Evolutionary conservation across 192 early-diverging fungal species (phyloP).

Genomic region (Diversispora eburnea): DNA sequence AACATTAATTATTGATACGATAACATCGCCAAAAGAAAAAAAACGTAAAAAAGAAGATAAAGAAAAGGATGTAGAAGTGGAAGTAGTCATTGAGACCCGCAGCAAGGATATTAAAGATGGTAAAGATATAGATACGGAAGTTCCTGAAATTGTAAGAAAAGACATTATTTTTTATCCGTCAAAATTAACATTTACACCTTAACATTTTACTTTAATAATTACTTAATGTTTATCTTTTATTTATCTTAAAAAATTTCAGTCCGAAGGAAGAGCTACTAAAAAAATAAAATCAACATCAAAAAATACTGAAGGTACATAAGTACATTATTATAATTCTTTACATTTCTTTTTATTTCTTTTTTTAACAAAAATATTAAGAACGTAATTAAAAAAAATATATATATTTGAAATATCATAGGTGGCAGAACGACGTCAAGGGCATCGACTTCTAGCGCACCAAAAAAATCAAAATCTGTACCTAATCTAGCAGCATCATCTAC

Average conservation of each 20-base stretch:
- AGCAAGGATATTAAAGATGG: not conserved
- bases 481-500: not conserved
- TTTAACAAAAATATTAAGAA: too few species aligned
- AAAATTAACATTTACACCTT: not conserved
- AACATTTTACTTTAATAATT: not conserved
- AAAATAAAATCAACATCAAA: not conserved
- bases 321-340: too few species aligned
- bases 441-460: not conserved
- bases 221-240: too few species aligned
- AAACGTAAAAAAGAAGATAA: constrained; percentile 12
- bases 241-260: too few species aligned
- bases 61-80: constrained; percentile 2
- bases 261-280: not conserved
- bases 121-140: not conserved
- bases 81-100: not conserved
- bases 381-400: too few species aligned
- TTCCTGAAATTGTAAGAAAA: not conserved
- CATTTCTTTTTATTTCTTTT: too few species aligned
- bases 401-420: too few species aligned
- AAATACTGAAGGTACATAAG: not conserved
- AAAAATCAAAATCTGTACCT: constrained; percentile 16
- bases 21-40: constrained; percentile 1
- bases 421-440: not conserved
- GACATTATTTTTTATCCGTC: not conserved
- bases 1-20: not conserved